These are phyloP conservation scores for Xylaria sp. DNA, from an alignment of 2,329 filamentous ascomycete genomes.

Conservation along the genomic window DNA sequence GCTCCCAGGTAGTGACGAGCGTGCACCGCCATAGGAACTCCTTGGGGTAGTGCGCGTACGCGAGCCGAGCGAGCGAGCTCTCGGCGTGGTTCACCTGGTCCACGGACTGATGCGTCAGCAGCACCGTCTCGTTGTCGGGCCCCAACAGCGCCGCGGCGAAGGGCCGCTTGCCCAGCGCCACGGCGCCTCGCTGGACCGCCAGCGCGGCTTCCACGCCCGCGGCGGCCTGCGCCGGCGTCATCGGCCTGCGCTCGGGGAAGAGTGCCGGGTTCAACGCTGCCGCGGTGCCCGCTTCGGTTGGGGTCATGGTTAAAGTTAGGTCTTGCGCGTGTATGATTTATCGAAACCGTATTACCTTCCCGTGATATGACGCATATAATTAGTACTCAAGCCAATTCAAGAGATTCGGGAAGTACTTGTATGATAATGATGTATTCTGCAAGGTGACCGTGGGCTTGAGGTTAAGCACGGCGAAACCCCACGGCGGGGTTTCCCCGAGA, in stretches of 20 bases:
- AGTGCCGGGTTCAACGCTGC: conserved; percentile 29
- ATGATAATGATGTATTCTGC: neutral
- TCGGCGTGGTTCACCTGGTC: conserved; percentile 58
- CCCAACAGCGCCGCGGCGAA: conserved; percentile 52
- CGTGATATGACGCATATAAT: no score
- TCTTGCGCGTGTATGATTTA: no score
- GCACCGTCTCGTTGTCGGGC: conserved; percentile 51
- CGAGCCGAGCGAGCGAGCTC: conserved; percentile 51
- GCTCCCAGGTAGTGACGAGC: conserved; percentile 57
- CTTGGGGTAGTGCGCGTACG: conserved; percentile 50
- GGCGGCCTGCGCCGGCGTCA: conserved; percentile 44
- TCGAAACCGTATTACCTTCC: no score
- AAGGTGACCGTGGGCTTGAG: neutral
- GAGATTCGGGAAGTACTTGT: no score
- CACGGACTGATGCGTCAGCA: conserved; percentile 52
- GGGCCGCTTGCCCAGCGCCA: conserved; percentile 50
- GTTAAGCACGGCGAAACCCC: conserved; percentile 11
- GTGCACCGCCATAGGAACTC: conserved; percentile 53
- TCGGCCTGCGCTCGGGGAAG: conserved; percentile 41
- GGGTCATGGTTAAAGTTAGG: conserved; percentile 9
- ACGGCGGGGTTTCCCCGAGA: conserved; percentile 1
- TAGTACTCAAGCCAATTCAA: no score
- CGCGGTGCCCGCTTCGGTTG: conserved; percentile 13
- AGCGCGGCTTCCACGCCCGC: conserved; percentile 44
- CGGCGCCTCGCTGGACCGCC: conserved; percentile 46